Conservation (phyloP, 2,329 filamentous ascomycete species). For the Colletotrichum neosansevieriae region DNA sequence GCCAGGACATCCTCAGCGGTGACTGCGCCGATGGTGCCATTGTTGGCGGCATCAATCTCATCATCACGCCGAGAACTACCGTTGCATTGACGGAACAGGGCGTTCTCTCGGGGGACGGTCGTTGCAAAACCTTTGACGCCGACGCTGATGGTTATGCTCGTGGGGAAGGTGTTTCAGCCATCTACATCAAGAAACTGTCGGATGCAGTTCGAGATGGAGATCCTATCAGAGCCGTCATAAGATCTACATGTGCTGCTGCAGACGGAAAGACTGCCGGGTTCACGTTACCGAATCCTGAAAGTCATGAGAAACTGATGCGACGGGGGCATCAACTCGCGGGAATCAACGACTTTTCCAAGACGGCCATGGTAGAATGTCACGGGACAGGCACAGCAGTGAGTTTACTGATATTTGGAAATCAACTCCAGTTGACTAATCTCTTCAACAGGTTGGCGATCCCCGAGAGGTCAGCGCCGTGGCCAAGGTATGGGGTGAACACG, state of each 20-base stretch:
- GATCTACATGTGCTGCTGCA: no score
- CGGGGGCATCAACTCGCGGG: slow-evolving; percentile 49
- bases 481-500: no score
- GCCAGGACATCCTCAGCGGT: no score
- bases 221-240: slow-evolving; percentile 52
- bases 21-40: no score
- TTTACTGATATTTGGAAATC: no score
- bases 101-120: no score
- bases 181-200: slow-evolving; percentile 60
- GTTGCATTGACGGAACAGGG: no score
- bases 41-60: no score
- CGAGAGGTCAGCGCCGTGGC: no score
- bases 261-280: slow-evolving; percentile 45
- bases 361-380: slow-evolving; percentile 53
- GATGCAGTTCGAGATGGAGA: slow-evolving; percentile 62
- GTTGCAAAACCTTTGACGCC: slow-evolving; percentile 54
- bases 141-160: slow-evolving; percentile 63
- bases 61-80: no score
- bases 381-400: slow-evolving; percentile 51
- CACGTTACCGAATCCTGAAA: slow-evolving; percentile 51
- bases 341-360: slow-evolving; percentile 45
- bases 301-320: slow-evolving; percentile 52
- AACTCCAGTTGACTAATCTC: no score
- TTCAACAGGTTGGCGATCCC: no score
- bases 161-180: slow-evolving; percentile 59